Evolutionary conservation across 345 rosid genomes (phyloP).

Genomic region (Aurinia saxatilis): DNA sequence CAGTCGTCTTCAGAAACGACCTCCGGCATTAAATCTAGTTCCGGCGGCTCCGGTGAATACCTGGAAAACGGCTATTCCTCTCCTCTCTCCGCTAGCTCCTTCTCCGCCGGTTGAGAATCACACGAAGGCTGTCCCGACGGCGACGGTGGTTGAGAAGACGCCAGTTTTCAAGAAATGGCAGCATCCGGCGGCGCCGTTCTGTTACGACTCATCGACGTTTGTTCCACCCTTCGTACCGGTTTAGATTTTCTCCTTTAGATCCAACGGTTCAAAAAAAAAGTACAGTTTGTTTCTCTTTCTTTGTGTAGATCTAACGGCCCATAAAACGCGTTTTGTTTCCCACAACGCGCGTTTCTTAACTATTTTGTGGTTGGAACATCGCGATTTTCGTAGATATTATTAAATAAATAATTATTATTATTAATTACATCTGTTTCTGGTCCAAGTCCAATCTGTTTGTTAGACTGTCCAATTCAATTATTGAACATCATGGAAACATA

Average conservation of each 20-base stretch:
- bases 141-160: slow-evolving; percentile 28
- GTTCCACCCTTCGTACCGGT: slow-evolving; percentile 47
- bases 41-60: slow-evolving; percentile 43
- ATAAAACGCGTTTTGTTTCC: slow-evolving; percentile 9
- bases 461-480: background rate
- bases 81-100: slow-evolving; percentile 64
- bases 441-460: background rate
- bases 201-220: slow-evolving; percentile 39
- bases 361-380: slow-evolving; percentile 24
- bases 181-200: slow-evolving; percentile 88
- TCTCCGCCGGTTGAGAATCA: slow-evolving; percentile 39
- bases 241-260: slow-evolving; percentile 21
- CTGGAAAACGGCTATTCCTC: slow-evolving; percentile 91
- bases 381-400: slow-evolving; percentile 9
- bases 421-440: background rate
- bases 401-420: background rate
- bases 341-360: slow-evolving; percentile 2
- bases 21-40: slow-evolving; percentile 52
- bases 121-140: slow-evolving; percentile 26
- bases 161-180: slow-evolving; percentile 76
- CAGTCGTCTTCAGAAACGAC: slow-evolving; percentile 68
- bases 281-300: slow-evolving; percentile 1
- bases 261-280: slow-evolving; percentile 18
- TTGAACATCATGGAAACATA: background rate
- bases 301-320: slow-evolving; percentile 14